phyloP scores from a whole-genome alignment of 2,329 filamentous ascomycete genomes.

The Alternaria angustiovoidea region DNA sequence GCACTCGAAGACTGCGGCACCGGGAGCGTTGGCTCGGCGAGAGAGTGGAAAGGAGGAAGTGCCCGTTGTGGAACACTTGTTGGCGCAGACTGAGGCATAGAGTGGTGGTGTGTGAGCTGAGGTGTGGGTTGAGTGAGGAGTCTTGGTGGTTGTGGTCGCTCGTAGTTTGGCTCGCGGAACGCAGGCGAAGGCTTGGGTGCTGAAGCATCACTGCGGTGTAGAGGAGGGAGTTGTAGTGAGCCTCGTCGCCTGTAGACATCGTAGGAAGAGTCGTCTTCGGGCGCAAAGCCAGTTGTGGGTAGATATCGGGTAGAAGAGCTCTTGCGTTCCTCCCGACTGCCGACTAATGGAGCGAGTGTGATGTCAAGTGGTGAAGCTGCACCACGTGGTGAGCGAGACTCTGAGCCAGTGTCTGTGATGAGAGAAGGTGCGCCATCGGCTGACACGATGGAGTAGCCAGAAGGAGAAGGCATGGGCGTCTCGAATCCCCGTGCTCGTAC shows the following conservation, averaged over 20 bases:
- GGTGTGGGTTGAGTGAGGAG: slow-evolving; percentile 45
- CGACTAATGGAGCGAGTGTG: slow-evolving; percentile 47
- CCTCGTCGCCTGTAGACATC: slow-evolving; percentile 39
- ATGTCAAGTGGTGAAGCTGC: slow-evolving; percentile 58
- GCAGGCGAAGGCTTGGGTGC: slow-evolving; percentile 18
- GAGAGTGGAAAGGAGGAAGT: slow-evolving; percentile 44
- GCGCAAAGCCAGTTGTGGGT: slow-evolving; percentile 50
- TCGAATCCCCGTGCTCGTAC: slow-evolving; percentile 54
- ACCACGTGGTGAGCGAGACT: slow-evolving; percentile 57
- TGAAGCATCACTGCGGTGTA: slow-evolving; percentile 32
- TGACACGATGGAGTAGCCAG: slow-evolving; percentile 69
- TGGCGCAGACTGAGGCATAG: slow-evolving; percentile 39
- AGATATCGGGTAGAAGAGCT: slow-evolving; percentile 48
- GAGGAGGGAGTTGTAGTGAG: slow-evolving; percentile 47
- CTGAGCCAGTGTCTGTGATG: slow-evolving; percentile 69
- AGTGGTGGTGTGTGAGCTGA: slow-evolving; percentile 44
- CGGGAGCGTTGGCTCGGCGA: slow-evolving; percentile 43
- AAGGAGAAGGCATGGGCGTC: slow-evolving; percentile 69
- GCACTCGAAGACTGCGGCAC: slow-evolving; percentile 32
- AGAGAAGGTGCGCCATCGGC: slow-evolving; percentile 72
- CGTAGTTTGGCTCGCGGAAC: slow-evolving; percentile 37
- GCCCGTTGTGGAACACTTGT: slow-evolving; percentile 35
- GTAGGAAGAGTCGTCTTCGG: slow-evolving; percentile 43
- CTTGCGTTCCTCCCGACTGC: slow-evolving; percentile 48
- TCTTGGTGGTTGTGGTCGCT: slow-evolving; percentile 38